phyloP scores from a whole-genome alignment of 2,329 filamentous ascomycete species.

The Mycosphaerella sp. region DNA sequence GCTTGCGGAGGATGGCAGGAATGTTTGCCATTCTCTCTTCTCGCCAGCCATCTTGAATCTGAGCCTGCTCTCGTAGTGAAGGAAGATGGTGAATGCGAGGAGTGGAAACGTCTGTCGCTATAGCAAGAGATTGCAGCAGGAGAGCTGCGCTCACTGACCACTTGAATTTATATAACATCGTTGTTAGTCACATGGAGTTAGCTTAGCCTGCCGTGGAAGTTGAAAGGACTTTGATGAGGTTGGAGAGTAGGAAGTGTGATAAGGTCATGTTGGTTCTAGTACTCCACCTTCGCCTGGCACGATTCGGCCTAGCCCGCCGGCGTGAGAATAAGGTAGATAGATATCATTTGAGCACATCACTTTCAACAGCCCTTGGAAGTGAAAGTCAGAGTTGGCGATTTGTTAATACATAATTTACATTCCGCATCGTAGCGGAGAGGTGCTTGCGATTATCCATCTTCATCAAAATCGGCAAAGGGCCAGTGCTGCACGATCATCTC shows the following conservation, averaged over 20 bases:
- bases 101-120: neutral
- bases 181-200: neutral
- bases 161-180: neutral
- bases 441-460: slow-evolving; percentile 9
- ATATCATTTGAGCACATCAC: no score
- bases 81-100: slow-evolving; percentile 11
- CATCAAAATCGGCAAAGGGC: slow-evolving; percentile 30
- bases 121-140: neutral
- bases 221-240: neutral
- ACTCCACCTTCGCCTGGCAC: no score
- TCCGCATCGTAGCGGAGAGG: no score
- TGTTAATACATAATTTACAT: no score
- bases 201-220: neutral
- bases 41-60: slow-evolving; percentile 18
- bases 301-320: no score
- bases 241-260: neutral
- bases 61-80: slow-evolving; percentile 17
- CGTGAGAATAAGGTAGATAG: neutral
- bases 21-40: slow-evolving; percentile 16
- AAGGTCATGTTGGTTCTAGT: no score
- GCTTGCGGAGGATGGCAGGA: slow-evolving; percentile 15
- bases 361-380: no score
- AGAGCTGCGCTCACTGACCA: neutral
- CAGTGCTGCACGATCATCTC: slow-evolving; percentile 15
- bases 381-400: no score